These are phyloP conservation scores for Fusarium sp. DNA, from an alignment of 2,329 filamentous ascomycete genomes.

Conservation along the genomic window DNA sequence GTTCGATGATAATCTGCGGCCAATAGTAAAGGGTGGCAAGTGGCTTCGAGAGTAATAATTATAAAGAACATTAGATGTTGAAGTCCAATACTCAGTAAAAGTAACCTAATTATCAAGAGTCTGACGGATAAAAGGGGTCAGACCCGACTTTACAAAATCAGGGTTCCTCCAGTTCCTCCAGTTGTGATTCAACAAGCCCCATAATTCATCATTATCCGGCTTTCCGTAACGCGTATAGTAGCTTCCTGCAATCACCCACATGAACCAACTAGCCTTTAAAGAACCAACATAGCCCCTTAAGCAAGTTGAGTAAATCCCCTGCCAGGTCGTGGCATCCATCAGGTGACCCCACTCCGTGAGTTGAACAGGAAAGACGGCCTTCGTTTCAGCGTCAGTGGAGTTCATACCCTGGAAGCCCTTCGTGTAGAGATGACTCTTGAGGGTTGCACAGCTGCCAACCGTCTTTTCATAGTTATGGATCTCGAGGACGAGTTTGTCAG, in stretches of 20 bases:
- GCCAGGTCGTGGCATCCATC: too few species aligned
- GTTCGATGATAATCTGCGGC: not conserved
- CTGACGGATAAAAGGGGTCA: not conserved
- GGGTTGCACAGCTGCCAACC: too few species aligned
- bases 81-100: not conserved
- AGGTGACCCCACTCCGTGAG: too few species aligned
- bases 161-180: not conserved
- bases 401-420: too few species aligned
- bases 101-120: not conserved
- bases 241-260: not conserved
- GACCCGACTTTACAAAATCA: not conserved
- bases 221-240: not conserved
- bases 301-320: too few species aligned
- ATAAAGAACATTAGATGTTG: too few species aligned
- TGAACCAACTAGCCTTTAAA: not conserved
- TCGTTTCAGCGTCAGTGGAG: too few species aligned
- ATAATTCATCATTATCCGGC: not conserved
- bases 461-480: too few species aligned
- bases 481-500: too few species aligned
- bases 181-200: not conserved
- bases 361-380: too few species aligned
- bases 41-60: not conserved
- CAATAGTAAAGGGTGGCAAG: not conserved
- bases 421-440: too few species aligned
- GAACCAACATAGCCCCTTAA: too few species aligned